Percentiles rank a stretch among this genome's conserved stretches.
These are phyloP conservation scores for Macadamia integrifolia DNA, from an alignment of 164 flowering plant genomes.

Conservation along the genomic window DNA sequence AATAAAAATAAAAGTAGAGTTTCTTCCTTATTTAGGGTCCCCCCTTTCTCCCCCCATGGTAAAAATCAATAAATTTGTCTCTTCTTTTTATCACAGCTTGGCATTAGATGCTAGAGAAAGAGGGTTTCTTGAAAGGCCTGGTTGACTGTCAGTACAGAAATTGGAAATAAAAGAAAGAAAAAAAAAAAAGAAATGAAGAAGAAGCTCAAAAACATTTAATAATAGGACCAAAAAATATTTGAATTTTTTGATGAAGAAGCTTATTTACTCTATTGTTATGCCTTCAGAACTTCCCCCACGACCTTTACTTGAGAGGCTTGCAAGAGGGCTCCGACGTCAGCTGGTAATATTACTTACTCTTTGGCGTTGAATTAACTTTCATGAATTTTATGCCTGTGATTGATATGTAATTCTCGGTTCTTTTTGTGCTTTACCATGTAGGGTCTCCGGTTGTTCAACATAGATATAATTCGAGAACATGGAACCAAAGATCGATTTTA, in stretches of 20 bases:
- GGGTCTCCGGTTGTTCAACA: conserved; percentile 60
- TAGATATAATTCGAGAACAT: conserved; percentile 57
- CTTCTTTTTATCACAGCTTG: too few relatives aligned
- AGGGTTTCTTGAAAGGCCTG: too few relatives aligned
- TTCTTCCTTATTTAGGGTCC: too few relatives aligned
- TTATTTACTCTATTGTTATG: neutral
- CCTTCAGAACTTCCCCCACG: conserved; percentile 56
- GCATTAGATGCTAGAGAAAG: too few relatives aligned
- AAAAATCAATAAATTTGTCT: too few relatives aligned
- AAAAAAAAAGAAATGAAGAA: too few relatives aligned
- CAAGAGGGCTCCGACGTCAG: conserved; percentile 43
- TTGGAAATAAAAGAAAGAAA: too few relatives aligned
- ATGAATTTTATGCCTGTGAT: neutral
- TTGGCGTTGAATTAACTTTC: neutral
- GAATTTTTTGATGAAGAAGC: neutral
- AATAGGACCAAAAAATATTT: too few relatives aligned
- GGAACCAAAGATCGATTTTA: conserved; percentile 46
- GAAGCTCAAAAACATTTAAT: too few relatives aligned
- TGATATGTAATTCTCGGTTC: neutral
- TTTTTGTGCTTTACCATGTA: conserved; percentile 10
- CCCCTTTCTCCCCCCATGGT: too few relatives aligned
- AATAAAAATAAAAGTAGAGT: too few relatives aligned
- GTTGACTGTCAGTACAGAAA: too few relatives aligned
- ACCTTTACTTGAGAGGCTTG: conserved; percentile 49
- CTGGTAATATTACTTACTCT: conserved; percentile 28